These are phyloP conservation scores for Francoa sonchifolia DNA, from an alignment of 441 rosid species.

Conservation along the genomic window DNA sequence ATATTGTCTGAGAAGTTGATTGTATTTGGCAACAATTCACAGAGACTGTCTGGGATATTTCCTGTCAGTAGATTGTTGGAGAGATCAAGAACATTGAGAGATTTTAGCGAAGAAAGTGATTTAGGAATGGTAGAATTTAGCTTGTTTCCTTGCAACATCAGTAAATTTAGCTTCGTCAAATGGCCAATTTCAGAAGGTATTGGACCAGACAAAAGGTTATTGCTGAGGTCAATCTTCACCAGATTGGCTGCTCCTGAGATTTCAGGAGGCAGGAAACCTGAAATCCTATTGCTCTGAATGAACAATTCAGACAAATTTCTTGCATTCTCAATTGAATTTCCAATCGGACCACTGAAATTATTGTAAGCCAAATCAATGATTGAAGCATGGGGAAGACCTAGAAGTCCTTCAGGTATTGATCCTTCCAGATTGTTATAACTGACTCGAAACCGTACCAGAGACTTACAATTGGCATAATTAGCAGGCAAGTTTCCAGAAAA, in stretches of 20 bases:
- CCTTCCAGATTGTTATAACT: constrained; percentile 59
- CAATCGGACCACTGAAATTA: constrained; percentile 52
- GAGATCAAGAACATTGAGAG: constrained; percentile 80
- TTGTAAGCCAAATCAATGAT: constrained; percentile 73
- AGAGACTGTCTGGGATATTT: constrained; percentile 51
- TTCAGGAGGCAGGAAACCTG: constrained; percentile 58
- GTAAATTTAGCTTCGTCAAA: constrained; percentile 54
- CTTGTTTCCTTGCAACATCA: constrained; percentile 58
- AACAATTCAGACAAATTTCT: constrained; percentile 77
- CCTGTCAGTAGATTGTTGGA: constrained; percentile 71
- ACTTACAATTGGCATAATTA: constrained; percentile 48
- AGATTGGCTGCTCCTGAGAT: constrained; percentile 56
- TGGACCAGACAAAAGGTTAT: constrained; percentile 61
- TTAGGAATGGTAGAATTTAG: constrained; percentile 53
- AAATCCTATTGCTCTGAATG: constrained; percentile 55
- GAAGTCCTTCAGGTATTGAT: constrained; percentile 42
- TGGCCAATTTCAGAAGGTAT: constrained; percentile 70
- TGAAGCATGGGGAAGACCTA: constrained; percentile 70
- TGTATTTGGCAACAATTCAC: constrained; percentile 56
- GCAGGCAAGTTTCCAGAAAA: constrained; percentile 59
- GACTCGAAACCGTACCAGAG: constrained; percentile 76
- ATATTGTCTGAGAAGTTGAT: constrained; percentile 65
- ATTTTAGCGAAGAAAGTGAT: constrained; percentile 52
- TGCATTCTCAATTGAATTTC: constrained; percentile 38
- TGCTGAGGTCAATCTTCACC: constrained; percentile 83